phyloP scores from a whole-genome alignment of 2,329 filamentous ascomycete genomes.

The Apiospora sp. region DNA sequence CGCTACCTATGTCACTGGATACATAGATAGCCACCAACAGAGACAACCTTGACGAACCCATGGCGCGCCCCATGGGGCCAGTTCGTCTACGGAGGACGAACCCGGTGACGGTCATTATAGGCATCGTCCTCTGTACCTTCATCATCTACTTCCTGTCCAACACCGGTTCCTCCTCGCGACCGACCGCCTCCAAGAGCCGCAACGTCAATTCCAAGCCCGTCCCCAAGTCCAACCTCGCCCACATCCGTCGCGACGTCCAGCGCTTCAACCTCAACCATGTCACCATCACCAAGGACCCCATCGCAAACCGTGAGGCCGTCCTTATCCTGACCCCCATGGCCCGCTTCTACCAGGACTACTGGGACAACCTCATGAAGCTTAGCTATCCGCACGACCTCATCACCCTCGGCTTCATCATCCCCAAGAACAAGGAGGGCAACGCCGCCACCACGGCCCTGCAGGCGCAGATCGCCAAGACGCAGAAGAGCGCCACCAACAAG shows the following conservation, averaged over 20 bases:
- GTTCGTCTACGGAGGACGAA: slow-evolving; percentile 47
- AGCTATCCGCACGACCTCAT: slow-evolving; percentile 94
- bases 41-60: slow-evolving; percentile 30
- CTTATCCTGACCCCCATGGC: slow-evolving; percentile 93
- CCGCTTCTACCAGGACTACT: slow-evolving; percentile 93
- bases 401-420: slow-evolving; percentile 93
- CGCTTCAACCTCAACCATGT: slow-evolving; percentile 97
- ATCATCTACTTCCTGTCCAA: slow-evolving; percentile 45
- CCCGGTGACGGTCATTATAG: slow-evolving; percentile 43
- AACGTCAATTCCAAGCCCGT: slow-evolving; percentile 71
- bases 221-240: slow-evolving; percentile 62
- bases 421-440: slow-evolving; percentile 92
- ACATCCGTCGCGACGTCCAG: slow-evolving; percentile 80
- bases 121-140: slow-evolving; percentile 43
- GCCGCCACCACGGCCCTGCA: slow-evolving; percentile 84
- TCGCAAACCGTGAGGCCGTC: slow-evolving; percentile 82
- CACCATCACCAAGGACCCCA: slow-evolving; percentile 79
- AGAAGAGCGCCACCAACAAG: slow-evolving; percentile 81
- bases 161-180: slow-evolving; percentile 34
- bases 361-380: slow-evolving; percentile 88
- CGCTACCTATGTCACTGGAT: slow-evolving; percentile 20
- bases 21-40: slow-evolving; percentile 9
- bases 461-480: slow-evolving; percentile 83
- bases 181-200: slow-evolving; percentile 32
- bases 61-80: slow-evolving; percentile 47